A percentile compares a stretch with the other conserved stretches of the same genome.
Conservation (phyloP, 2,329 filamentous ascomycete genomes). For the Alternaria ventricosa region DNA sequence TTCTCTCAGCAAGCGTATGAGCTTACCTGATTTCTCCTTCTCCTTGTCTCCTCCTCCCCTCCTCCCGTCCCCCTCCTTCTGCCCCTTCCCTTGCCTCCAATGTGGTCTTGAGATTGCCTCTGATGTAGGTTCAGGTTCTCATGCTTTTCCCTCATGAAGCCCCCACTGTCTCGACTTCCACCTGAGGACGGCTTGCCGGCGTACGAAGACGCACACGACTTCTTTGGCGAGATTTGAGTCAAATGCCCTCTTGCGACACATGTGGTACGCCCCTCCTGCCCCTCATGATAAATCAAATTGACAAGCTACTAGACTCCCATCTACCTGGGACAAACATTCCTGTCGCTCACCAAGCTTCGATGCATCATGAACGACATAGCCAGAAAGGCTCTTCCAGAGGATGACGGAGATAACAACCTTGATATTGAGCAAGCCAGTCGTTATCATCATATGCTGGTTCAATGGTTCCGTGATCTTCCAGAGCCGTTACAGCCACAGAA, state of each 20-base stretch:
- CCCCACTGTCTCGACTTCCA: background rate
- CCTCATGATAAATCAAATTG: background rate
- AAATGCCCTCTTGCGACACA: constrained; percentile 1
- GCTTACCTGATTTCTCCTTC: background rate
- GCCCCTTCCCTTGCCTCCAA: background rate
- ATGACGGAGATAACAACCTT: background rate
- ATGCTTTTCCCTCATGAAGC: constrained; percentile 4
- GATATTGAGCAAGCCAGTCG: background rate
- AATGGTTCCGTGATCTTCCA: constrained; percentile 6
- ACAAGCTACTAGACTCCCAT: background rate
- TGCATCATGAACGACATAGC: constrained; percentile 10
- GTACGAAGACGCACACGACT: background rate
- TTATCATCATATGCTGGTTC: background rate
- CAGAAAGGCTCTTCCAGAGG: background rate
- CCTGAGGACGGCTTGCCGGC: background rate
- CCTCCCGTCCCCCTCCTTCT: background rate
- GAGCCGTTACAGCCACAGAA: background rate
- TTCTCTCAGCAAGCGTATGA: constrained; percentile 10
- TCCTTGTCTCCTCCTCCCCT: background rate
- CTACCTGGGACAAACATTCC: constrained; percentile 2
- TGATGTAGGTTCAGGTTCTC: constrained; percentile 1
- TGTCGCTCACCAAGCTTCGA: constrained; percentile 3
- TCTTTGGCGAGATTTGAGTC: constrained; percentile 10
- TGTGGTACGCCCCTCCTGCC: background rate
- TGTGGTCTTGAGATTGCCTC: background rate